phyloP scores from a whole-genome alignment of 1,139 yeast species.

The Hyphopichia buzzinii region DNA sequence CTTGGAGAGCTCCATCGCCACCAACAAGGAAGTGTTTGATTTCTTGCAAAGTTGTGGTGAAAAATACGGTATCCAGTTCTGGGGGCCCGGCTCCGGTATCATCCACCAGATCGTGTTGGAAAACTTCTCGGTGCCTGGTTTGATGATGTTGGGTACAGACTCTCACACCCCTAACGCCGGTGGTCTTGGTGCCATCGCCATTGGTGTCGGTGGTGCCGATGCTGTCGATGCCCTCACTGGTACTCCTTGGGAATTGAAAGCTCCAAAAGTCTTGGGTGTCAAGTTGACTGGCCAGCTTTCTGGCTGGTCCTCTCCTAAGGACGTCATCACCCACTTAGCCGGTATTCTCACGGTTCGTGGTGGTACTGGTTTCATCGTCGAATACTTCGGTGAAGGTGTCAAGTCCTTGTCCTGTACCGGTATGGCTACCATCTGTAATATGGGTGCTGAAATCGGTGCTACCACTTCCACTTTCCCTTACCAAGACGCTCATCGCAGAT shows the following conservation, averaged over 20 bases:
- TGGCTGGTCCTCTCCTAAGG: constrained; percentile 97
- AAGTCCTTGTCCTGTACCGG: constrained; percentile 87
- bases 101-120: constrained; percentile 96
- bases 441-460: constrained; percentile 99
- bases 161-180: constrained; percentile 98
- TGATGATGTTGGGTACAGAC: constrained; percentile 95
- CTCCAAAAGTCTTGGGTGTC: constrained; percentile 90
- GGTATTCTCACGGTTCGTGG: constrained; percentile 93
- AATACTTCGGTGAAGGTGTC: constrained; percentile 95
- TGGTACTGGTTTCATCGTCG: constrained; percentile 94
- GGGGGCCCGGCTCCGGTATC: constrained; percentile 99
- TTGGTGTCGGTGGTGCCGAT: constrained; percentile 99
- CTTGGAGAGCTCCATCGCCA: constrained; percentile 68
- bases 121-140: constrained; percentile 91
- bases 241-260: constrained; percentile 99
- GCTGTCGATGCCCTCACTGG: constrained; percentile 97
- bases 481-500: constrained; percentile 81
- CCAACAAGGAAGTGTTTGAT: constrained; percentile 91
- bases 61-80: constrained; percentile 92
- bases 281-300: constrained; percentile 79
- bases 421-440: constrained; percentile 98
- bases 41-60: constrained; percentile 87
- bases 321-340: constrained; percentile 86
- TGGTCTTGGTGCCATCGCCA: constrained; percentile 94
- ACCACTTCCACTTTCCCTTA: constrained; percentile 97